Base-by-base conservation (phyloP, 176 grass and related monocot species). In the Cocos nucifera region DNA sequence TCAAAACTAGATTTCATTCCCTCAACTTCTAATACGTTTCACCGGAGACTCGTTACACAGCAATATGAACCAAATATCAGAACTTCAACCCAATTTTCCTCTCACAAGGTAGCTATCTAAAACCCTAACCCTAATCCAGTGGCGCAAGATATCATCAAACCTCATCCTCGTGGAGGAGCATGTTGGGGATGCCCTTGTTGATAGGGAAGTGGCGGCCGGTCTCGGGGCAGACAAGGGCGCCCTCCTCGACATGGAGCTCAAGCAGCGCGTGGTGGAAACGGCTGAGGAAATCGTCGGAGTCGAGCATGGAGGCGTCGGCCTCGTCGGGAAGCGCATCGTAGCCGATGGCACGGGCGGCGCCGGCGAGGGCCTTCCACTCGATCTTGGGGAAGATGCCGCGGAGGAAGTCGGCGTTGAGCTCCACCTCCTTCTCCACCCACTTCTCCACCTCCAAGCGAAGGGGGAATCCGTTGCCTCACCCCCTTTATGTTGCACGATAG, bases 131-230 rank as follows among this genome's bases (percentile, higher is more conserved):
- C 35, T 44, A 44, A 14, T 14, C 9, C 35, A 14, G 35, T 9
- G 35, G 35, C 35, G 1, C 35, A 44, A 14, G 9, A 12, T 12
- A 44, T 44, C 35, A 77, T 77, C 65, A 69, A 55, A 94, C 89
- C 89, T 94, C 89, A 64, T 98, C 93, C 56, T 98, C 87, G 59
- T 92, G 81, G 57, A 98, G 93, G 52, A 98, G 82, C 93, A 98
- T 98, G 84, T 98, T 98, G 58, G 93, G 87, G 65, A 98, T 84
- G 63, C 93, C 93, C 84, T 88, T 98, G 57, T 75, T 72, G 65
- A 68, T 56, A 28, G 65, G 53, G 65, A 68, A 68, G 4, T 53
- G 27, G 49, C 93, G 85, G 26, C 70, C 79, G 32, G 78, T 82
- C 1, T 97, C 92, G 54, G 87, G 87, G 84, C 87, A 98, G 65